Evolutionary conservation across 2,329 filamentous ascomycete species (phyloP), one percentile per base, ranked within the genome.

Genomic region (Periconia macrospinosa): DNA sequence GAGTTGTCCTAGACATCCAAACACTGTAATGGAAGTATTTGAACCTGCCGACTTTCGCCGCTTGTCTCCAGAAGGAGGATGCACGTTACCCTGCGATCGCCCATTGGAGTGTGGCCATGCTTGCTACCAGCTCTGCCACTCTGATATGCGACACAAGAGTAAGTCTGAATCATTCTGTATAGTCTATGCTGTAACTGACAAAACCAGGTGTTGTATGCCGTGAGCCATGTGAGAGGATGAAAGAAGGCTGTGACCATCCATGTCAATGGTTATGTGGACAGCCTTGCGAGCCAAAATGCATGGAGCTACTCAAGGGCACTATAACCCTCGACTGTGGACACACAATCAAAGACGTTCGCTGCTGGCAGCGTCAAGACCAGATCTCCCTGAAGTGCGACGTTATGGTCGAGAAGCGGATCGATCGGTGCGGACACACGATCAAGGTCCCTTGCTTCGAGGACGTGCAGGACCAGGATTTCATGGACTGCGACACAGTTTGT

Each of bases 341-440:
- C 41, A 19, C 46, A 23, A 57, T 63, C 30, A 18, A 61, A 14
- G 17, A 52, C 3, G 47, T 71, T 2, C 33, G 40, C 7, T 69
- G 65, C 46, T 52, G 61, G 44, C 42, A 51, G 19, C 41, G 56
- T 10, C 82, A 85, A 56, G 59, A 82, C 8, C 75, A 76, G 0
- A 58, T 64, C 0, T 54, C 54, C 0, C 78, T 89, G n/a, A 15
- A 37, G 0, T 91, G 88, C 68, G 50, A 63, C 1, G 65, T 70
- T 2, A 44, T 43, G 1, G 79, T 88, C 0, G 43, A 74, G 10
- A 81, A 79, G 49, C 68, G 51, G 0, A 76, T 88, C 0, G 77
- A 80, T 0, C 76, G 75, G 0, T 91, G 88, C 63, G 63, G 69
- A 0, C 87, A 91, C 64, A 62, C 50, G 0, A 72, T 86, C 0